Conservation (phyloP, 768 basidiomycete genomes). For the Calocybe gangraenosa region DNA sequence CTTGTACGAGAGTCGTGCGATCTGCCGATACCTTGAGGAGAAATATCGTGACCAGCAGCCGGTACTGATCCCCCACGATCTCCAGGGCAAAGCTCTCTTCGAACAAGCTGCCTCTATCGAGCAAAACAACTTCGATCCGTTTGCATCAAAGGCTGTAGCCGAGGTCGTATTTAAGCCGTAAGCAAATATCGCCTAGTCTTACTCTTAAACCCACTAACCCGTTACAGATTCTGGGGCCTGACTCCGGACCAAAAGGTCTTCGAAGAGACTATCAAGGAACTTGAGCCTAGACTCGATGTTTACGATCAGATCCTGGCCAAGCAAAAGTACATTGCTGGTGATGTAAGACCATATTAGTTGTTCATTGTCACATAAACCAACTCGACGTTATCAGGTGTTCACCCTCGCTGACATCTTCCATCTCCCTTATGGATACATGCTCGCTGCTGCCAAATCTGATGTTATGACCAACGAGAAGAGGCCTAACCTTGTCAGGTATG, state of each 20-base stretch:
- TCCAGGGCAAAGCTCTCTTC: conserved; percentile 37
- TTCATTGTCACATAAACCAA: conserved; percentile 22
- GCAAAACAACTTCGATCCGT: conserved; percentile 46
- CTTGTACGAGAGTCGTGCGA: conserved; percentile 40
- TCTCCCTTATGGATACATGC: conserved; percentile 30
- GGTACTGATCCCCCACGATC: conserved; percentile 34
- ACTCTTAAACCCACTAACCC: too few relatives aligned
- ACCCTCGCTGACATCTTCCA: conserved; percentile 48
- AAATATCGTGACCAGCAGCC: conserved; percentile 40
- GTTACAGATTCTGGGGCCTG: conserved; percentile 42
- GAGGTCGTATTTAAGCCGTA: conserved; percentile 55
- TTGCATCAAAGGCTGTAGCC: conserved; percentile 32
- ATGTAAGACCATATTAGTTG: conserved; percentile 40
- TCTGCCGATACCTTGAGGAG: conserved; percentile 43
- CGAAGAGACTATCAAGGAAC: conserved; percentile 18
- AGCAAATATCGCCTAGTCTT: conserved; percentile 8
- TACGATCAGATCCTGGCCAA: conserved; percentile 57
- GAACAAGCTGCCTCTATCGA: conserved; percentile 55
- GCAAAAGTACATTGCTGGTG: conserved; percentile 52
- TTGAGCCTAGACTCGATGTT: conserved; percentile 41
- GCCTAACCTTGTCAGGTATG: conserved; percentile 43
- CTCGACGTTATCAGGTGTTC: conserved; percentile 25
- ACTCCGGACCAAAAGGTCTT: conserved; percentile 40
- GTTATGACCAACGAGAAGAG: conserved; percentile 24
- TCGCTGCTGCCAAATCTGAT: conserved; percentile 21